A percentile compares a stretch with the other conserved stretches of the same genome.
Evolutionary conservation across 2,329 filamentous ascomycete genomes (phyloP).

Genomic region (Exophiala lecanii-corni): DNA sequence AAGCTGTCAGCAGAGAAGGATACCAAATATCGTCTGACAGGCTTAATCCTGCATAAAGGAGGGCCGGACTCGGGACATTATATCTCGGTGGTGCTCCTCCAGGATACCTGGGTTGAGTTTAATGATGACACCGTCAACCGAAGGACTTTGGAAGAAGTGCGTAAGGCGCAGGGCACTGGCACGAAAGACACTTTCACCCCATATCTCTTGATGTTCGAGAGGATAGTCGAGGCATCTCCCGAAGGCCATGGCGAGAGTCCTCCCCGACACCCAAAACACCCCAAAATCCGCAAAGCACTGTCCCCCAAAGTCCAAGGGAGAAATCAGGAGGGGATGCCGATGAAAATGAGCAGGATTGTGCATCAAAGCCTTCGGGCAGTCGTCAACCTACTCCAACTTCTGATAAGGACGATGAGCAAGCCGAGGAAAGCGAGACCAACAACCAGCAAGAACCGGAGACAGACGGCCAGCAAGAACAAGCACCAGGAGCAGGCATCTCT

Average conservation of each 20-base stretch:
- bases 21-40: constrained; percentile 15
- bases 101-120: constrained; percentile 8
- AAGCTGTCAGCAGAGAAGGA: constrained; percentile 1
- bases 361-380: too few relatives aligned
- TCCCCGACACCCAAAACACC: too few relatives aligned
- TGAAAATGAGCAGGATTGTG: too few relatives aligned
- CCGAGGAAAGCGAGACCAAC: background rate
- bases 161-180: background rate
- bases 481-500: too few relatives aligned
- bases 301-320: too few relatives aligned
- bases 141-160: constrained; percentile 1
- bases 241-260: too few relatives aligned
- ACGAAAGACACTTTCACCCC: constrained; percentile 9
- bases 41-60: constrained; percentile 11
- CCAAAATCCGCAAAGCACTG: too few relatives aligned
- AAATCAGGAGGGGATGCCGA: too few relatives aligned
- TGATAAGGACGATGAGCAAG: background rate
- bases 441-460: too few relatives aligned
- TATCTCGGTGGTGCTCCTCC: constrained; percentile 1
- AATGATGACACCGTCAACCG: constrained; percentile 5
- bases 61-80: constrained; percentile 11
- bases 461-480: too few relatives aligned
- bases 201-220: constrained; percentile 19
- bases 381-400: too few relatives aligned
- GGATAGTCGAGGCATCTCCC: constrained; percentile 4